Base-by-base conservation (phyloP, 371 early-diverging fungal genomes). In the Circinella minor region DNA sequence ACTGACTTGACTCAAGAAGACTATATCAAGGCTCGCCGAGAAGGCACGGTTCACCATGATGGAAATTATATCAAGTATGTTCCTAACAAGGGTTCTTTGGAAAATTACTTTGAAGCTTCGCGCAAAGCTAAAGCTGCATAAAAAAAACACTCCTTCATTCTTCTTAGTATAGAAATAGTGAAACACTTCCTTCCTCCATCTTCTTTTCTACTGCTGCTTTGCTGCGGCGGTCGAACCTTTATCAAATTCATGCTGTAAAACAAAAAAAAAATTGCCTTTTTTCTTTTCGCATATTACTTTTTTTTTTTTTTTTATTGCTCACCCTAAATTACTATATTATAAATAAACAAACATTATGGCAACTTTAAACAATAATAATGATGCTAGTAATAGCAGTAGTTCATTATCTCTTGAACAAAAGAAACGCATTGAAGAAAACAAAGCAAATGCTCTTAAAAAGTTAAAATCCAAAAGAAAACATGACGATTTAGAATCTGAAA, bases 1-100 rank as follows among this genome's bases (percentile, higher is more conserved):
- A 99, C 99, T 89, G 94, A 96, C 84, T 86, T 99, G 69, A 82
- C 91, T 55, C 96, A 96, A 73, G 97, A 94, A 75, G 97, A 99
- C 76, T 95, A 96, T 80, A 86, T 94, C 69, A 92, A 81, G 65
- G 90, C 87, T 62, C 92, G 97, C 71, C 84, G 87, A 73, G 89
- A 87, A 65, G 95, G 95, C 70, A 83, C 78, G 74, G 86, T 98
- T 72, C 90, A 92, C 84, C 96, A 94, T 68, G 98, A 98, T 86
- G 99, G 99, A 71, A 93, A 93, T 86, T 91, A 98, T 86, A 96
- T 98, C 89, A 99, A 99, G 94, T 96, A 95, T 88, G 79, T 96
- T 47, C 90, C 87, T 76, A 87, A 89, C 82, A 94, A 92, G 88
- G 98, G 99, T 80, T 91, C 95, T 59, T 91, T 98, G 62, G 72